These are phyloP conservation scores for Piloderma croceum DNA, from an alignment of 768 basidiomycete species.

Conservation along the genomic window DNA sequence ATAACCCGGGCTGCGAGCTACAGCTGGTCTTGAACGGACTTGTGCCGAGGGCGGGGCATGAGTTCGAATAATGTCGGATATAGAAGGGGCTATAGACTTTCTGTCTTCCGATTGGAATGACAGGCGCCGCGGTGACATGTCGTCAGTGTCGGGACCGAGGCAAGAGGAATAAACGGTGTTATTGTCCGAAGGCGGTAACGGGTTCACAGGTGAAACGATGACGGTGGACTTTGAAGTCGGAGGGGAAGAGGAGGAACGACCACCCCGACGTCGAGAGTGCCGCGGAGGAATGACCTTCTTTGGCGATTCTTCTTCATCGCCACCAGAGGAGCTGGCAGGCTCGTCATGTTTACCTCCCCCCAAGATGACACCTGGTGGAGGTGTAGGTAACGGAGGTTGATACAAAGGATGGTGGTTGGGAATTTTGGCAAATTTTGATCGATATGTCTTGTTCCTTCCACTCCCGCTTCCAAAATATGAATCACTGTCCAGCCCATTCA, in stretches of 20 bases:
- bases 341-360: slow-evolving; percentile 41
- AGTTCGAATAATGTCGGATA: slow-evolving; percentile 81
- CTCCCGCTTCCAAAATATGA: slow-evolving; percentile 40
- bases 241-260: slow-evolving; percentile 7
- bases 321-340: slow-evolving; percentile 45
- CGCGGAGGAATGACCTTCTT: slow-evolving; percentile 4
- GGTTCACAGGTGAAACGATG: slow-evolving; percentile 4
- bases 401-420: slow-evolving; percentile 68
- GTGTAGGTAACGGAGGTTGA: slow-evolving; percentile 78
- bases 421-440: too few relatives aligned
- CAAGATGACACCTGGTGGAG: slow-evolving; percentile 73
- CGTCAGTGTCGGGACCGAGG: not conserved
- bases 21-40: slow-evolving; percentile 42
- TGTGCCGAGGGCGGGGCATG: slow-evolving; percentile 62
- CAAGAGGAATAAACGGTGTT: slow-evolving; percentile 2
- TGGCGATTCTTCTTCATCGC: slow-evolving; percentile 40
- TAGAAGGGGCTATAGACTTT: slow-evolving; percentile 66
- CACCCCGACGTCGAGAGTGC: not conserved
- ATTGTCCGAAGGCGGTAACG: not conserved
- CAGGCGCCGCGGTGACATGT: not conserved
- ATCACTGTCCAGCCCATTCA: slow-evolving; percentile 76
- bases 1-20: slow-evolving; percentile 42
- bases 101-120: slow-evolving; percentile 19
- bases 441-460: slow-evolving; percentile 44
- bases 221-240: slow-evolving; percentile 16